Conservation (phyloP, 2,329 filamentous ascomycete genomes). For the Intubia oerlemansii region DNA sequence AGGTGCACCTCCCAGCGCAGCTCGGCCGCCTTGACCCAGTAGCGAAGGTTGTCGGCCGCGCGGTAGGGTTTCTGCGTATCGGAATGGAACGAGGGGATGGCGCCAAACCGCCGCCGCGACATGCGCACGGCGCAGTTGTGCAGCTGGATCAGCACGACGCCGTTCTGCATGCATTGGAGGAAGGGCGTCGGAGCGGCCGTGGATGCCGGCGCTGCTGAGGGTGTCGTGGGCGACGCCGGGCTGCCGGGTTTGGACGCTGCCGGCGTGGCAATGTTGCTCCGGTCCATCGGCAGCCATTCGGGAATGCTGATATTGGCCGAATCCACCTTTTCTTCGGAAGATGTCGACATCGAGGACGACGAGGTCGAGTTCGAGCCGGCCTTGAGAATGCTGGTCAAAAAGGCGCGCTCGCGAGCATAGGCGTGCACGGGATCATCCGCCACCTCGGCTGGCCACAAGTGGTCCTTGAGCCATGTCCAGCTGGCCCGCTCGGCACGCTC, state of each 20-base stretch:
- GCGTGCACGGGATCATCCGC: slow-evolving; percentile 29
- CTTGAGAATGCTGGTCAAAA: slow-evolving; percentile 48
- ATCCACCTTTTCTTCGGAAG: slow-evolving; percentile 15
- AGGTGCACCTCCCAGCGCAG: slow-evolving; percentile 78
- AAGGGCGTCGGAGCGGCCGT: slow-evolving; percentile 53
- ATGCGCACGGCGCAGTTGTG: slow-evolving; percentile 79
- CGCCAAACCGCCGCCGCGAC: slow-evolving; percentile 69
- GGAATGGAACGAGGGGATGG: slow-evolving; percentile 75
- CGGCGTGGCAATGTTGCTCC: background rate
- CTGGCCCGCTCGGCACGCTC: slow-evolving; percentile 48
- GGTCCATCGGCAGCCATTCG: slow-evolving; percentile 39
- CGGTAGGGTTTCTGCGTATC: slow-evolving; percentile 91
- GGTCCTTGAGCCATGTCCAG: slow-evolving; percentile 59
- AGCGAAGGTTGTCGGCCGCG: slow-evolving; percentile 79
- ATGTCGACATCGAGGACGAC: background rate
- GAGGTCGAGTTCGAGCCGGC: slow-evolving; percentile 2
- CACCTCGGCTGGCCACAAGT: slow-evolving; percentile 39
- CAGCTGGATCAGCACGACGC: slow-evolving; percentile 60
- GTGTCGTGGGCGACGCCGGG: no score
- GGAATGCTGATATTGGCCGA: slow-evolving; percentile 36
- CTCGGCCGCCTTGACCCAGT: slow-evolving; percentile 92
- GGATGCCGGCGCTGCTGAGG: no score
- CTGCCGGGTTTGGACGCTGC: no score
- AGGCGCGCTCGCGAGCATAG: slow-evolving; percentile 58
- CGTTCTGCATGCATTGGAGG: slow-evolving; percentile 52